phyloP scores from a whole-genome alignment of 1,284 basidiomycete genomes.

The Pascua sp. region DNA sequence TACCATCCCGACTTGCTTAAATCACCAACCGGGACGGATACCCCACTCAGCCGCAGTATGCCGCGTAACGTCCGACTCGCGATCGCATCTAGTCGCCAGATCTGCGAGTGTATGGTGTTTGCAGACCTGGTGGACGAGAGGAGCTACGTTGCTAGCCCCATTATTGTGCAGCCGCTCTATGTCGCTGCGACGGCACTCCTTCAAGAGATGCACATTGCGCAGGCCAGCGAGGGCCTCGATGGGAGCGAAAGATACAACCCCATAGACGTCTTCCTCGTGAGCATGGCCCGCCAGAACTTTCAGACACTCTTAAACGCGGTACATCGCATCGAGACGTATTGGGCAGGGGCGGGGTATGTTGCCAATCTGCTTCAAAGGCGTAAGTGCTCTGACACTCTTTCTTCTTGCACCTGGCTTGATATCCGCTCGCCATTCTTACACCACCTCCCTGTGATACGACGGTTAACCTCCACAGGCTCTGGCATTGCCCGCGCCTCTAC shows the following conservation, averaged over 20 bases:
- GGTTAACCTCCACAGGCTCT: constrained; percentile 21
- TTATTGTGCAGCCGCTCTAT: constrained; percentile 44
- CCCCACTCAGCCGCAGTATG: constrained; percentile 48
- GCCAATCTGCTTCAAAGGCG: constrained; percentile 42
- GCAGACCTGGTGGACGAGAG: constrained; percentile 41
- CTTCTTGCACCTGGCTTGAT: too few relatives aligned
- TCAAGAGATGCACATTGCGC: constrained; percentile 45
- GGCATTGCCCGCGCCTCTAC: constrained; percentile 20
- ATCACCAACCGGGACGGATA: constrained; percentile 48
- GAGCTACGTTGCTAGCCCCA: constrained; percentile 35
- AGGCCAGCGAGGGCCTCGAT: constrained; percentile 10
- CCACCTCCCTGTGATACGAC: too few relatives aligned
- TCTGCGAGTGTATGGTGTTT: constrained; percentile 52
- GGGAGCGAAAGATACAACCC: constrained; percentile 13
- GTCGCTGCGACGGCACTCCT: constrained; percentile 48
- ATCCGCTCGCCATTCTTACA: too few relatives aligned
- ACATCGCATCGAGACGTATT: constrained; percentile 47
- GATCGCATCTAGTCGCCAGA: constrained; percentile 46
- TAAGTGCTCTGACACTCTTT: too few relatives aligned
- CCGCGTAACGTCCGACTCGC: constrained; percentile 46
- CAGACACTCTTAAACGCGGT: constrained; percentile 42
- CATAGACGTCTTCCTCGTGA: constrained; percentile 44
- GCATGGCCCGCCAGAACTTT: constrained; percentile 49
- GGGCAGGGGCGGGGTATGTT: constrained; percentile 49
- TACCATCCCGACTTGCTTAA: constrained; percentile 52